A percentile compares a stretch with the other conserved stretches of the same genome.
phyloP scores from a whole-genome alignment of 352 stramenopile genomes.

The Phytophthora crassamura region DNA sequence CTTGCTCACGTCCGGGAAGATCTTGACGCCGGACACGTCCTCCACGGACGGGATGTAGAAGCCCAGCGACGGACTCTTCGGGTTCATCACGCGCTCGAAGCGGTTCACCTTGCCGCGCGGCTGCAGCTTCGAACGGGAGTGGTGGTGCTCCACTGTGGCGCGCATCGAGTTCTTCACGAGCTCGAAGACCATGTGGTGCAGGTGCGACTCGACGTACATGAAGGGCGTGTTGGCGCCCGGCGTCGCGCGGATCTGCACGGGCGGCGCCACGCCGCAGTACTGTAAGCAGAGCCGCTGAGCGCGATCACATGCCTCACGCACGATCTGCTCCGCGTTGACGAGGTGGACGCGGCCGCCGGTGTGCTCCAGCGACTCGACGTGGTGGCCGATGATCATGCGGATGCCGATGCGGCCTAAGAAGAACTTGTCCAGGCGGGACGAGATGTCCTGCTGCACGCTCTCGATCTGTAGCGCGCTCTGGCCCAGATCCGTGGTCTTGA shows the following conservation, averaged over 20 bases:
- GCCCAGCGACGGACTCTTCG: constrained; percentile 54
- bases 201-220: constrained; percentile 80
- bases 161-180: constrained; percentile 99
- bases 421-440: constrained; percentile 94
- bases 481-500: constrained; percentile 61
- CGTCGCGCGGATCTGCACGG: constrained; percentile 55
- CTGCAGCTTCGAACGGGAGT: constrained; percentile 50
- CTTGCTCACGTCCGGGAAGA: constrained; percentile 72
- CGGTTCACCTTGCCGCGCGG: constrained; percentile 44
- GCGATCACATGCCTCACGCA: constrained; percentile 55
- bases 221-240: constrained; percentile 61
- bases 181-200: constrained; percentile 94
- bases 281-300: constrained; percentile 55
- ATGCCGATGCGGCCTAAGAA: constrained; percentile 99
- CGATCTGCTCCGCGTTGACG: constrained; percentile 64
- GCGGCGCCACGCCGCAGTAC: constrained; percentile 58
- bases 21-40: constrained; percentile 57
- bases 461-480: constrained; percentile 57
- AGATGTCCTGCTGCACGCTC: constrained; percentile 72
- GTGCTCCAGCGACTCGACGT: constrained; percentile 66
- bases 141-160: constrained; percentile 95
- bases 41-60: constrained; percentile 71
- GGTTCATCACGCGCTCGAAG: constrained; percentile 68
- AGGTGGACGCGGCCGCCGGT: constrained; percentile 69
- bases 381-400: constrained; percentile 97